Evolutionary conservation across 208 protist genomes (phyloP).

Genomic region (Angomonas deanei): DNA sequence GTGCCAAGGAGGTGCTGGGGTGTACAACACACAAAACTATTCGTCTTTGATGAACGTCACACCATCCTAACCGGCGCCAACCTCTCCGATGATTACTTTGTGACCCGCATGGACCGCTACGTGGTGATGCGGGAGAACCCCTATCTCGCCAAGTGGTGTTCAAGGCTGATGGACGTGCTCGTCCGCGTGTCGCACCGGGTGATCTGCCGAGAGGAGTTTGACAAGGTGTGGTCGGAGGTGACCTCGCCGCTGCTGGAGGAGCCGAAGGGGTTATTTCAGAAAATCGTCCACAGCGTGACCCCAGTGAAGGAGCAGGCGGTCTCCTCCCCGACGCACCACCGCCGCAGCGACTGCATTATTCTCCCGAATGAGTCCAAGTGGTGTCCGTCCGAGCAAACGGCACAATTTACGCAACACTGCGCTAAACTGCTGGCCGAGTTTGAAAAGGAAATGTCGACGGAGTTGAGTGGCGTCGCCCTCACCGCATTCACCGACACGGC

Average conservation of each 20-base stretch:
- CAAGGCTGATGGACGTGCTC: constrained; percentile 31
- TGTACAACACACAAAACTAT: constrained; percentile 94
- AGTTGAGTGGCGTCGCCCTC: constrained; percentile 13
- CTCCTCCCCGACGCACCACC: constrained; percentile 34
- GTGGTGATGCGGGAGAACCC: constrained; percentile 57
- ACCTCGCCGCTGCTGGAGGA: not conserved
- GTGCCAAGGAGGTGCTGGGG: constrained; percentile 77
- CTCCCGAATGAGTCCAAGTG: constrained; percentile 38
- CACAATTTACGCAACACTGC: constrained; percentile 17
- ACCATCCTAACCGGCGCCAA: constrained; percentile 92
- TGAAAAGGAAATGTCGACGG: constrained; percentile 7
- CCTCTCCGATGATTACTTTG: constrained; percentile 93
- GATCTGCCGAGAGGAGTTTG: constrained; percentile 25
- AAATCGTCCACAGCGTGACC: not conserved
- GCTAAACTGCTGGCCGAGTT: constrained; percentile 32
- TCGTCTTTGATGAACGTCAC: constrained; percentile 84
- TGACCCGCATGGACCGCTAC: constrained; percentile 92
- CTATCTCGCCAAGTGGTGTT: constrained; percentile 64
- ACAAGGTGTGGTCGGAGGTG: not conserved
- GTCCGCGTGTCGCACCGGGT: constrained; percentile 43
- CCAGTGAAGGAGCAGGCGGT: not conserved
- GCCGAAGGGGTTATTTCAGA: not conserved
- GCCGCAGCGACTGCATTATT: constrained; percentile 48
- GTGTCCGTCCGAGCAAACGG: constrained; percentile 41
- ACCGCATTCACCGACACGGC: not conserved